Evolutionary conservation across 495 filamentous ascomycete genomes (phyloP), one percentile per base, ranked within the genome.

Genomic region (Penicillium paxilli): DNA sequence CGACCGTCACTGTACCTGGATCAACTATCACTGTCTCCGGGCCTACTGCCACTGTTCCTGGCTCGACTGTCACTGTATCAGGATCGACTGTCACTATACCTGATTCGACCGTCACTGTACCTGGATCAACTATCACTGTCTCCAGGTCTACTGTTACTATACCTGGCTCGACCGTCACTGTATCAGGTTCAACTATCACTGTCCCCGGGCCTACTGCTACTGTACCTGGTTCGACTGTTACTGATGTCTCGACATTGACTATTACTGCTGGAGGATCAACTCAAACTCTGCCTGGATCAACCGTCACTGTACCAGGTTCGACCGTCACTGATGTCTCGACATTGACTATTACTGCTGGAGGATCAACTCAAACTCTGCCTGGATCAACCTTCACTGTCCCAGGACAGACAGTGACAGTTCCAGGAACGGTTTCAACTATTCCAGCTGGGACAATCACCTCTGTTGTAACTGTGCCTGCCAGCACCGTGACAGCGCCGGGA

Each of bases 381-480:
- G 50, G 50, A 42, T 30, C 22, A 30, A 56, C 46, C n/a, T 24
- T 55, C 9, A 56, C 44, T 25, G 17, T 44, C 37, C 23, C 52
- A 40, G 45, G 52, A 9, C 7, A 5, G 12, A 22, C 38, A 22
- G 20, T 41, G 20, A 6, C 26, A 28, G 26, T 11, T 11, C 26
- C 26, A 28, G 3, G 26, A 4, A 28, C 1, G 7, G 26, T 28
- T 8, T 28, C 26, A 28, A 28, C 26, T 8, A 28, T 28, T 28
- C 26, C 26, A 8, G 26, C 26, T 8, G 7, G 7, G 7, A 28
- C 68, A 17, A 49, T 69, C 21, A 49, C 46, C 17, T 59, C 49
- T 8, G 59, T 62, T 11, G 11, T 71, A 1, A 25, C 32, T 42
- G 26, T 24, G 5, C 30, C 54, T 42, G 28, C 49, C 3, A 48